Evolutionary conservation across 2,329 filamentous ascomycete genomes (phyloP).

Genomic region (Xylaria sp.): DNA sequence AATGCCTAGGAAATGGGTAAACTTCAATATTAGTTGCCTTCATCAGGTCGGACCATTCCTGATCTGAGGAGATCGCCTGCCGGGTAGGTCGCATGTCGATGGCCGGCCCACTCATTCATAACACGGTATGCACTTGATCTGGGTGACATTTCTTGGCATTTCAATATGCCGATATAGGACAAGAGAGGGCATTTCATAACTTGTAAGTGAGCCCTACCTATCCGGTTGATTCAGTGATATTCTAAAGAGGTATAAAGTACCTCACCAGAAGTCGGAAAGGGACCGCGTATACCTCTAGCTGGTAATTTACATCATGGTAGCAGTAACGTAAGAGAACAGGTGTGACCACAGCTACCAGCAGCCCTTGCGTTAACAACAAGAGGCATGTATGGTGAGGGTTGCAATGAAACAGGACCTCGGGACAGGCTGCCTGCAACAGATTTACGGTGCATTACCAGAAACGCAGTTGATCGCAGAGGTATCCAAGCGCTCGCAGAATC

Average conservation of each 20-base stretch:
- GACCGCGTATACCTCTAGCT: neutral
- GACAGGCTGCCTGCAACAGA: neutral
- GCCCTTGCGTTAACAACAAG: neutral
- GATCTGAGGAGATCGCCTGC: neutral
- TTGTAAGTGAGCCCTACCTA: neutral
- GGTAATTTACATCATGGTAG: neutral
- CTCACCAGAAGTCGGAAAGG: neutral
- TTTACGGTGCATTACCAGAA: neutral
- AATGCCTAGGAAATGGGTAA: neutral
- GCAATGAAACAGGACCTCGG: neutral
- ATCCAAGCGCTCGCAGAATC: neutral
- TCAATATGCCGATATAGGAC: neutral
- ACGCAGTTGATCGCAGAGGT: neutral
- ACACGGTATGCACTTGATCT: neutral
- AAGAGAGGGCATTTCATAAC: neutral
- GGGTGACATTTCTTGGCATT: slow-evolving; percentile 8
- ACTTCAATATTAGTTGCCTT: neutral
- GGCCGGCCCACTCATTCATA: slow-evolving; percentile 5
- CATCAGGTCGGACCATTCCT: neutral
- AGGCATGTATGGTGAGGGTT: neutral
- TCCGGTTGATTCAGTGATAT: neutral
- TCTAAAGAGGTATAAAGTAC: neutral
- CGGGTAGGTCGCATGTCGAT: slow-evolving; percentile 6
- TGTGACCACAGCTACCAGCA: neutral
- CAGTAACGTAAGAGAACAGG: neutral